These are phyloP conservation scores for Rhynchosporium agropyri DNA, from an alignment of 2,329 filamentous ascomycete species.

Conservation along the genomic window DNA sequence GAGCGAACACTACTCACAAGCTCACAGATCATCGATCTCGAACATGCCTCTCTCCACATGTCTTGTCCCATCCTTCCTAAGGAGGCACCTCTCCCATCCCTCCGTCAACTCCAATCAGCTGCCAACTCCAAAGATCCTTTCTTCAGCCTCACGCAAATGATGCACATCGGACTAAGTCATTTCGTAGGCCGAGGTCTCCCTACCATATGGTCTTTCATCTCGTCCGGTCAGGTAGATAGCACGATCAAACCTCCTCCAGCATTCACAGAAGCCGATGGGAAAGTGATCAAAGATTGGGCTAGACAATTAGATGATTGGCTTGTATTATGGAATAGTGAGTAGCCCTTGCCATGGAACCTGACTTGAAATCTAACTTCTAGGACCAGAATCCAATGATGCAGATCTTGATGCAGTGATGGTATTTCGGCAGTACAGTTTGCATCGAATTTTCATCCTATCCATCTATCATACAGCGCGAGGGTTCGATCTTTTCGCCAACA, in stretches of 20 bases:
- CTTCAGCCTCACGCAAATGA: slow-evolving; percentile 48
- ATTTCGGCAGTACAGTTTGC: slow-evolving; percentile 48
- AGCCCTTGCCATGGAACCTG: not conserved
- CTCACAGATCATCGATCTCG: slow-evolving; percentile 47
- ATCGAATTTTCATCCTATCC: slow-evolving; percentile 47
- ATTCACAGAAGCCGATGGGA: slow-evolving; percentile 47
- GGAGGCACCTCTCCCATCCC: slow-evolving; percentile 42
- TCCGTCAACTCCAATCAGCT: slow-evolving; percentile 44
- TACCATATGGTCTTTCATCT: slow-evolving; percentile 49
- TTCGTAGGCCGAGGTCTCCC: slow-evolving; percentile 48
- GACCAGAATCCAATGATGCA: slow-evolving; percentile 33
- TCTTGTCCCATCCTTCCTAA: slow-evolving; percentile 48
- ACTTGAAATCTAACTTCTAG: not conserved
- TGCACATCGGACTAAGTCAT: slow-evolving; percentile 48
- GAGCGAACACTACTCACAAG: slow-evolving; percentile 13
- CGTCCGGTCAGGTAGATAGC: slow-evolving; percentile 30
- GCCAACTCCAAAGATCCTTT: slow-evolving; percentile 46
- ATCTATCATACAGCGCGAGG: slow-evolving; percentile 49
- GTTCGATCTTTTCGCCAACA: slow-evolving; percentile 46
- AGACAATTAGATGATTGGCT: slow-evolving; percentile 48
- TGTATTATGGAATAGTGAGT: slow-evolving; percentile 44
- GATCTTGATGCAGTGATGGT: slow-evolving; percentile 44
- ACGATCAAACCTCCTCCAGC: slow-evolving; percentile 33
- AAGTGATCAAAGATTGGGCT: slow-evolving; percentile 49
- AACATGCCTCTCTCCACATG: slow-evolving; percentile 49